Percentiles rank a stretch among this genome's conserved stretches.
Conservation (phyloP, 2,329 filamentous ascomycete species). For the Helminthosporium solani region DNA sequence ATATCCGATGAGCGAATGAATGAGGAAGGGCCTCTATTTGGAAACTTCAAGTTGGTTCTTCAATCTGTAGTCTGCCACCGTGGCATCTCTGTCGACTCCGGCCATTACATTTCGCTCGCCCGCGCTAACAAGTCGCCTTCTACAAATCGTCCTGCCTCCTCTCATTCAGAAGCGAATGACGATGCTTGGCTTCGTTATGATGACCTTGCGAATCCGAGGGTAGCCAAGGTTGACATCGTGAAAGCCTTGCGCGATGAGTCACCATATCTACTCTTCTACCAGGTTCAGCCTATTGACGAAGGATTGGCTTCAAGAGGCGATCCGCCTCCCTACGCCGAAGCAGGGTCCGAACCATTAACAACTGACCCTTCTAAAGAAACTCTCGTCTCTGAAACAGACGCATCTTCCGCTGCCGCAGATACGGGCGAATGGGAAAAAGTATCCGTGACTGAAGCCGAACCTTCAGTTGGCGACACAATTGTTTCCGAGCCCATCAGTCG, state of each 20-base stretch:
- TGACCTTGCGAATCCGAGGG: constrained; percentile 72
- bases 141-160: constrained; percentile 41
- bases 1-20: constrained; percentile 75
- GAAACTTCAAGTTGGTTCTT: constrained; percentile 90
- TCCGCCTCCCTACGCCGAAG: constrained; percentile 46
- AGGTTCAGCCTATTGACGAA: constrained; percentile 84
- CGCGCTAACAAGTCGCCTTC: constrained; percentile 60
- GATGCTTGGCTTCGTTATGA: constrained; percentile 82
- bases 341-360: constrained; percentile 18
- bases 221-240: constrained; percentile 75
- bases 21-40: constrained; percentile 67
- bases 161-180: constrained; percentile 48
- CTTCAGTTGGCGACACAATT: constrained; percentile 4
- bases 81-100: constrained; percentile 79
- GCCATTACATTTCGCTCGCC: constrained; percentile 87
- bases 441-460: constrained; percentile 9
- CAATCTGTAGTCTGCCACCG: constrained; percentile 93
- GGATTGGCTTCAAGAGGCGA: constrained; percentile 48
- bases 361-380: constrained; percentile 32
- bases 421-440: constrained; percentile 27
- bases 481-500: constrained; percentile 32
- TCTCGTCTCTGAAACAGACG: constrained; percentile 16
- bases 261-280: constrained; percentile 93
- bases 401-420: constrained; percentile 19
- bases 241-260: constrained; percentile 79